Conservation (phyloP, 257 asterid species). For the Verbena officinalis region DNA sequence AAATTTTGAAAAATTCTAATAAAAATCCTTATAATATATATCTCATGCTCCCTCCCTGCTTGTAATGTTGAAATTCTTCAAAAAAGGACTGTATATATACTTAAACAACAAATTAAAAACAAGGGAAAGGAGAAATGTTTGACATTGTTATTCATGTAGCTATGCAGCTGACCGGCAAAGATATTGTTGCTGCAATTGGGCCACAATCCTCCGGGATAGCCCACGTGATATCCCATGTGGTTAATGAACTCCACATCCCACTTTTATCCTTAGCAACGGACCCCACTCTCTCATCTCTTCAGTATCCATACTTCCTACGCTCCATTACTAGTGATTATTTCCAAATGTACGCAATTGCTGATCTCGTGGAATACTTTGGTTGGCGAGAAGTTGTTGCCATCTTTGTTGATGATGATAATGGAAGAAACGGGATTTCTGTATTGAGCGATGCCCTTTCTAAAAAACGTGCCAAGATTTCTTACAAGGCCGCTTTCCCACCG, state of each 20-base stretch:
- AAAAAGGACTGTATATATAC: neutral
- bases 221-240: constrained; percentile 57
- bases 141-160: constrained; percentile 50
- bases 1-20: no score
- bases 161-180: constrained; percentile 58
- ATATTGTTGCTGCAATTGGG: constrained; percentile 63
- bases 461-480: constrained; percentile 64
- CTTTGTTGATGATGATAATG: constrained; percentile 71
- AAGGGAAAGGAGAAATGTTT: constrained; percentile 28
- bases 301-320: constrained; percentile 64
- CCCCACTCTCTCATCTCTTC: constrained; percentile 71
- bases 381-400: constrained; percentile 72
- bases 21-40: no score
- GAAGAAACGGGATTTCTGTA: constrained; percentile 66
- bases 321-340: constrained; percentile 47
- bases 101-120: constrained; percentile 3
- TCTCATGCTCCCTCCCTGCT: no score
- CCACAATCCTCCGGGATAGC: constrained; percentile 82
- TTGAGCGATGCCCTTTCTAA: constrained; percentile 61
- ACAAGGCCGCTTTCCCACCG: constrained; percentile 63
- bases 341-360: constrained; percentile 77
- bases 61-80: constrained; percentile 9
- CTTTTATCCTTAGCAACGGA: constrained; percentile 75
- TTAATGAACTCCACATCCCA: constrained; percentile 69
- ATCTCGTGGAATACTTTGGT: constrained; percentile 51